These are phyloP conservation scores for Zalerion maritima DNA, from an alignment of 495 filamentous ascomycete genomes.

Conservation along the genomic window DNA sequence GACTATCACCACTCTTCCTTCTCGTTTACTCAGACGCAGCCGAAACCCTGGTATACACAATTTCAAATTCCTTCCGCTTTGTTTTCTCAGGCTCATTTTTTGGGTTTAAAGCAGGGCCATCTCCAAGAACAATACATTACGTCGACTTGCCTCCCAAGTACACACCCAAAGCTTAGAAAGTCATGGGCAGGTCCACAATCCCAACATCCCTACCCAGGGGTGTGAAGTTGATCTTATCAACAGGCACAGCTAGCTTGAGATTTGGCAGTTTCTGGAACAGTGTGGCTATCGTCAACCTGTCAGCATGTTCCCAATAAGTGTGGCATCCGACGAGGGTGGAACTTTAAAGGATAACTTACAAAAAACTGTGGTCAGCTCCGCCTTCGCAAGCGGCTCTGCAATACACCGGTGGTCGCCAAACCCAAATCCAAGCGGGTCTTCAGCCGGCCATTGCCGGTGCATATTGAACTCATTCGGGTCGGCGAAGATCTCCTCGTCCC, in stretches of 20 bases:
- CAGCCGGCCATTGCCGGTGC: slow-evolving; percentile 18
- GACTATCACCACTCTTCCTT: too few relatives aligned
- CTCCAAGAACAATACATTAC: too few relatives aligned
- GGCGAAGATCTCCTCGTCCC: slow-evolving; percentile 29
- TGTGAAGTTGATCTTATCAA: slow-evolving; percentile 23
- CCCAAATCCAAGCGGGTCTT: slow-evolving; percentile 28
- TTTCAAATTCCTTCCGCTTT: too few relatives aligned
- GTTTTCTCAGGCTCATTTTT: too few relatives aligned
- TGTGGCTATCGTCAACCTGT: slow-evolving; percentile 11
- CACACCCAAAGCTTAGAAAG: slow-evolving; percentile 5
- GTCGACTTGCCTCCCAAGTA: too few relatives aligned
- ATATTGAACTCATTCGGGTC: slow-evolving; percentile 28
- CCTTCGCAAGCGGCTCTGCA: slow-evolving; percentile 25
- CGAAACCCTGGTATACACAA: too few relatives aligned
- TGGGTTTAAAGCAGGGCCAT: too few relatives aligned
- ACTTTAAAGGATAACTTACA: slow-evolving; percentile 13
- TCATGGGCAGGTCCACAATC: slow-evolving; percentile 17
- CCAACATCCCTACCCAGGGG: slow-evolving; percentile 23
- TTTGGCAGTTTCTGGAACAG: slow-evolving; percentile 18
- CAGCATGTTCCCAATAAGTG: slow-evolving; percentile 3
- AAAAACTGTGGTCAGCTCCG: slow-evolving; percentile 24
- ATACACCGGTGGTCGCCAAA: slow-evolving; percentile 30
- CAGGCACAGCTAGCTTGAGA: slow-evolving; percentile 20
- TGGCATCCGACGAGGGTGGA: background rate
- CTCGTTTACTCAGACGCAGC: too few relatives aligned